Percentiles rank a stretch among this genome's conserved stretches.
These are phyloP conservation scores for Ogataea methanolica DNA, from an alignment of 805 yeast species.

Conservation along the genomic window DNA sequence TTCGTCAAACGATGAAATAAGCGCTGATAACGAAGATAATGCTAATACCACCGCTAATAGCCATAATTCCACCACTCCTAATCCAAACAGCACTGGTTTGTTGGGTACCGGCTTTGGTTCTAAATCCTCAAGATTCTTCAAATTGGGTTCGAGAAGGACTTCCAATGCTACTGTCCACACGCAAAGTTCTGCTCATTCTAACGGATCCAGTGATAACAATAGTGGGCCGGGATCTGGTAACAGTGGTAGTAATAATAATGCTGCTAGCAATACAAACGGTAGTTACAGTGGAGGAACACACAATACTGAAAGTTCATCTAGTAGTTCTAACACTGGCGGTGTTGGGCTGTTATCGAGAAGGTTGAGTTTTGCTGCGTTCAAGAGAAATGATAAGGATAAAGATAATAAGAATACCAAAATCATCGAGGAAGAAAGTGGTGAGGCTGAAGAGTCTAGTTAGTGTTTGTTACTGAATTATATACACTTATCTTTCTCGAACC, in stretches of 20 bases:
- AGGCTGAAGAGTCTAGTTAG: slow-evolving; percentile 2
- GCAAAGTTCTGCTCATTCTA: slow-evolving; percentile 3
- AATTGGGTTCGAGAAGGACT: slow-evolving; percentile 23
- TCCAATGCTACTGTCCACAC: slow-evolving; percentile 15
- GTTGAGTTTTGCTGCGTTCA: slow-evolving; percentile 27
- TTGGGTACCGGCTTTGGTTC: slow-evolving; percentile 23
- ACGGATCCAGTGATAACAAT: not conserved
- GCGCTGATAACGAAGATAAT: slow-evolving; percentile 7
- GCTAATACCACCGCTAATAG: not conserved
- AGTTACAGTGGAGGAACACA: not conserved
- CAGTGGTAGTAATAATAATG: not conserved
- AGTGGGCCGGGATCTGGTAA: not conserved
- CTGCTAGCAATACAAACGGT: not conserved
- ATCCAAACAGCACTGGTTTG: slow-evolving; percentile 8
- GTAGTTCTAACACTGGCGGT: slow-evolving; percentile 1
- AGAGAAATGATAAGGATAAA: slow-evolving; percentile 25
- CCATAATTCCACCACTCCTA: not conserved
- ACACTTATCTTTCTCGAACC: no score
- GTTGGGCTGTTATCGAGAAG: slow-evolving; percentile 21
- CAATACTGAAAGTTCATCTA: not conserved
- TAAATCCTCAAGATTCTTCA: slow-evolving; percentile 30
- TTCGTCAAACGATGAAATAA: slow-evolving; percentile 6
- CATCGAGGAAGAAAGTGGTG: slow-evolving; percentile 15
- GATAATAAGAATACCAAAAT: slow-evolving; percentile 15
- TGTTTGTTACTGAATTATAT: no score